A percentile compares a stretch with the other conserved stretches of the same genome.
These are phyloP conservation scores for Groenewaldozyma sp. DNA, from an alignment of 1,139 yeast species.

Conservation along the genomic window DNA sequence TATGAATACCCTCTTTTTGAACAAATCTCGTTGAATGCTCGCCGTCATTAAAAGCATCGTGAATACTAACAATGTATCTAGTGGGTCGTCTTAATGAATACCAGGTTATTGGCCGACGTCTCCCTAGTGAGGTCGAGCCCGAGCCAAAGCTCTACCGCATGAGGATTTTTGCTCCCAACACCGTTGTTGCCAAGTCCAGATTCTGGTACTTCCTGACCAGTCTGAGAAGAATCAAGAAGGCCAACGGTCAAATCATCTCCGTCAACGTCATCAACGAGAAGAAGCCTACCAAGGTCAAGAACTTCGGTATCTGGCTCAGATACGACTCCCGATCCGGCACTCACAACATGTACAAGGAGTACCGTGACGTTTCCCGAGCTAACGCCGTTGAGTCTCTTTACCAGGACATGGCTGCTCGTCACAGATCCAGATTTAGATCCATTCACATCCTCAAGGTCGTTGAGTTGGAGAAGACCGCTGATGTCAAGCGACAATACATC, in stretches of 20 bases:
- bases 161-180: slow-evolving; percentile 99
- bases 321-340: slow-evolving; percentile 99
- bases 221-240: slow-evolving; percentile 99
- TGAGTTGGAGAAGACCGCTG: slow-evolving; percentile 95
- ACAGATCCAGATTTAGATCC: slow-evolving; percentile 99
- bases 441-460: slow-evolving; percentile 95
- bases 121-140: slow-evolving; percentile 98
- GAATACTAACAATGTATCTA: slow-evolving; percentile 8
- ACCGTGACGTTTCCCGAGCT: slow-evolving; percentile 98
- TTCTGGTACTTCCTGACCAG: slow-evolving; percentile 99
- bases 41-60: too few relatives aligned
- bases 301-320: slow-evolving; percentile 99
- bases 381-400: slow-evolving; percentile 98
- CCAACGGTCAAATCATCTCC: slow-evolving; percentile 98
- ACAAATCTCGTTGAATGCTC: too few relatives aligned
- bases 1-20: too few relatives aligned
- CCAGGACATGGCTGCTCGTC: slow-evolving; percentile 99
- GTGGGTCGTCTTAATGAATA: slow-evolving; percentile 87
- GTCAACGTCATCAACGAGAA: slow-evolving; percentile 87
- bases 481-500: slow-evolving; percentile 98
- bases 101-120: slow-evolving; percentile 99
- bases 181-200: slow-evolving; percentile 99
- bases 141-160: slow-evolving; percentile 99
- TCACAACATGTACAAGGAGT: slow-evolving; percentile 99
- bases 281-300: slow-evolving; percentile 98